Percentiles rank a stretch among this genome's conserved stretches.
Evolutionary conservation across 2,329 filamentous ascomycete genomes (phyloP).

Genomic region (Paraconiothyrium sp.): DNA sequence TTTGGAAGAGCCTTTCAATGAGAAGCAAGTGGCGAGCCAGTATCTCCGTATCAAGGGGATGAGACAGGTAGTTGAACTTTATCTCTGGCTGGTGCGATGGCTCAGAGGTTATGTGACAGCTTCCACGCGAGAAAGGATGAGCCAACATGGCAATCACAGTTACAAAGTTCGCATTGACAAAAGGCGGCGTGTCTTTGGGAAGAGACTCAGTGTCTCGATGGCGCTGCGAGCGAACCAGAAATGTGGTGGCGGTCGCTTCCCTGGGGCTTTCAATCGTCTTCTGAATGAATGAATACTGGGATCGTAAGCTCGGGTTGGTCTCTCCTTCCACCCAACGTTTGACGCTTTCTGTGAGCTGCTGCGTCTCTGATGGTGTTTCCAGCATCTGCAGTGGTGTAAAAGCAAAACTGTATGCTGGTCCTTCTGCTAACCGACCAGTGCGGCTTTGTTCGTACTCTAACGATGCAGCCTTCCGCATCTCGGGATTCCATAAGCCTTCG

Average conservation of each 20-base stretch:
- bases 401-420: constrained; percentile 29
- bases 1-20: constrained; percentile 40
- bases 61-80: constrained; percentile 54
- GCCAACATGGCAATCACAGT: constrained; percentile 26
- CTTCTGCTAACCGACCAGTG: constrained; percentile 30
- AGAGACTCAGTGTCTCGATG: constrained; percentile 19
- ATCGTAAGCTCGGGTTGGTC: constrained; percentile 10
- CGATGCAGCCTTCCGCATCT: constrained; percentile 21
- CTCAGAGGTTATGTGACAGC: constrained; percentile 50
- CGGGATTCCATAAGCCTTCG: constrained; percentile 18
- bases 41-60: constrained; percentile 56
- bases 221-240: constrained; percentile 27
- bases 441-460: constrained; percentile 26
- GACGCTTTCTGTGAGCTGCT: constrained; percentile 20
- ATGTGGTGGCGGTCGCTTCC: constrained; percentile 31
- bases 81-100: constrained; percentile 46
- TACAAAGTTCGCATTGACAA: constrained; percentile 28
- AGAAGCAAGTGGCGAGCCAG: constrained; percentile 49
- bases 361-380: constrained; percentile 24
- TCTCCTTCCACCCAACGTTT: constrained; percentile 16
- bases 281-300: constrained; percentile 27
- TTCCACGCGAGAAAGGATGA: constrained; percentile 55
- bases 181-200: constrained; percentile 20
- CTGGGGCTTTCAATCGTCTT: constrained; percentile 23
- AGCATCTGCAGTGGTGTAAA: constrained; percentile 33